Conservation (phyloP, 192 early-diverging fungal genomes). For the Rhizophagus prolifer region DNA sequence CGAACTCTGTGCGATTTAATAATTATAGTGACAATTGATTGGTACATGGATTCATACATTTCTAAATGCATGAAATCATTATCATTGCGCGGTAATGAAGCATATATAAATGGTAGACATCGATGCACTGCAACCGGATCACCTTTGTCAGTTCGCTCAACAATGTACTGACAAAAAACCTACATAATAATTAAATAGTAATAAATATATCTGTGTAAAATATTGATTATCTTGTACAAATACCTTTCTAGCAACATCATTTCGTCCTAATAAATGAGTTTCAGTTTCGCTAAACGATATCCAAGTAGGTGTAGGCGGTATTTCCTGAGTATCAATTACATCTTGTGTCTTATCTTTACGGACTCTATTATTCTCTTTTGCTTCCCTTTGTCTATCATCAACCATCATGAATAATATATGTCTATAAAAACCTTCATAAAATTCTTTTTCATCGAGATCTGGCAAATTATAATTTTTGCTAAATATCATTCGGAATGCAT, state of each 20-base stretch:
- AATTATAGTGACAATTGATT: slow-evolving; percentile 7
- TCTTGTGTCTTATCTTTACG: not conserved
- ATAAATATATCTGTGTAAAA: not conserved
- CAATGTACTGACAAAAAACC: slow-evolving; percentile 11
- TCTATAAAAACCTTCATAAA: slow-evolving; percentile 14
- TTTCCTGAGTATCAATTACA: not conserved
- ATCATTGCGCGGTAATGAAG: not conserved
- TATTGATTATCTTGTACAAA: not conserved
- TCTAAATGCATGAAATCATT: not conserved
- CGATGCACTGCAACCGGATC: not conserved
- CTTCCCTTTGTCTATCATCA: slow-evolving; percentile 14
- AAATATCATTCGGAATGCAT: slow-evolving; percentile 22
- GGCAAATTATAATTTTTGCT: slow-evolving; percentile 15
- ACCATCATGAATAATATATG: slow-evolving; percentile 17
- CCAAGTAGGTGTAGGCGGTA: not conserved
- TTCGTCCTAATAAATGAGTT: slow-evolving; percentile 1
- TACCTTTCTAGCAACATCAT: slow-evolving; percentile 25
- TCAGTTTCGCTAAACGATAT: slow-evolving; percentile 4
- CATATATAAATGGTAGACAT: not conserved
- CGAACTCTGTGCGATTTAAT: slow-evolving; percentile 4
- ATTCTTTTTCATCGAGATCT: slow-evolving; percentile 8
- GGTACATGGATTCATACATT: slow-evolving; percentile 8
- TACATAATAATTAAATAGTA: not conserved
- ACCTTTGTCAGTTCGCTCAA: not conserved
- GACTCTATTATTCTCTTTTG: not conserved